A percentile compares a stretch with the other conserved stretches of the same genome.
Evolutionary conservation across 805 yeast species (phyloP).

Genomic region (Kregervanrija fluxuum): DNA sequence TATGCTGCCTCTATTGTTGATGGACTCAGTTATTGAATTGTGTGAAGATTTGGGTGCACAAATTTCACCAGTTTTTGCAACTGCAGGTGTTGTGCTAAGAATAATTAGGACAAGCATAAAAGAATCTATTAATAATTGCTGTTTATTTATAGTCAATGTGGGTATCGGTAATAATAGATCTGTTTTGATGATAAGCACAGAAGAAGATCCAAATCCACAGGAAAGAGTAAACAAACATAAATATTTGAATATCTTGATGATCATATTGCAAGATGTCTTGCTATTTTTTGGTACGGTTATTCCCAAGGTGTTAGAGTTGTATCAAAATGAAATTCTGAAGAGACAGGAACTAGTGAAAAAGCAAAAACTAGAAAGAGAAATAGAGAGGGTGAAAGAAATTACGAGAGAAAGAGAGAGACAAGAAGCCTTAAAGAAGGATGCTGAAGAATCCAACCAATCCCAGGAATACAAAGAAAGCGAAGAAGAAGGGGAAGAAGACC

Average conservation of each 20-base stretch:
- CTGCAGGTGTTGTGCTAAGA: too few relatives aligned
- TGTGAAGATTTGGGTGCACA: too few relatives aligned
- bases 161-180: slow-evolving; percentile 10
- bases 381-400: not conserved
- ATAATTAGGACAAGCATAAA: too few relatives aligned
- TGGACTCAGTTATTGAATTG: too few relatives aligned
- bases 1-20: too few relatives aligned
- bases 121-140: too few relatives aligned
- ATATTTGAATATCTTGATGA: not conserved
- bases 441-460: not conserved
- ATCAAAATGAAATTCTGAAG: slow-evolving; percentile 8
- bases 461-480: not conserved
- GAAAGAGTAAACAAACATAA: not conserved
- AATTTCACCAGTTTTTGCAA: too few relatives aligned
- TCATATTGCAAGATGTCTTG: slow-evolving; percentile 13
- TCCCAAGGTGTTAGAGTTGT: slow-evolving; percentile 14
- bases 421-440: too few relatives aligned
- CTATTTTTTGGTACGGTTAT: slow-evolving; percentile 13
- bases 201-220: not conserved
- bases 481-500: not conserved
- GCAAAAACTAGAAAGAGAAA: not conserved
- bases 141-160: not conserved
- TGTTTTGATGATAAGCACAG: not conserved
- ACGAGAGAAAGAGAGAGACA: too few relatives aligned
- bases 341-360: not conserved